phyloP scores from a whole-genome alignment of 768 basidiomycete genomes.

The Hemileccinum impolitum region DNA sequence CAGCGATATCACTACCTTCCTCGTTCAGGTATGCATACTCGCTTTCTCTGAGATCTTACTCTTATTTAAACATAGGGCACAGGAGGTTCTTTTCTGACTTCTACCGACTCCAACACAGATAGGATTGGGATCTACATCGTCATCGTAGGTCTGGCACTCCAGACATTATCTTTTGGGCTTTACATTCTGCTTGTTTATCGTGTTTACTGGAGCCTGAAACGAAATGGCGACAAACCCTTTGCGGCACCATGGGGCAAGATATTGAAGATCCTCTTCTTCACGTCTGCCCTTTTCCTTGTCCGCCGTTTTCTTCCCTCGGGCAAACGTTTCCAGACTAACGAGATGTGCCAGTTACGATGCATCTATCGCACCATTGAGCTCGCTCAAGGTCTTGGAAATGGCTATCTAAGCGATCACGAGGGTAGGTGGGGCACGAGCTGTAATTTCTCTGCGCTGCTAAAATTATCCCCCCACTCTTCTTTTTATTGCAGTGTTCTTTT shows the following conservation, averaged over 20 bases:
- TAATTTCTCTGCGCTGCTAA: neutral
- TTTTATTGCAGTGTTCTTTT: slow-evolving; percentile 24
- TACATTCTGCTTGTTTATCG: slow-evolving; percentile 16
- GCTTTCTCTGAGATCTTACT: neutral
- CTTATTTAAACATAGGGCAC: slow-evolving; percentile 9
- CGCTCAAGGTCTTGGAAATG: slow-evolving; percentile 13
- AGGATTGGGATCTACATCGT: slow-evolving; percentile 19
- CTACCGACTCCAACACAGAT: neutral
- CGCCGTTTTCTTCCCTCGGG: neutral
- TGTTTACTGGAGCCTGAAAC: slow-evolving; percentile 13
- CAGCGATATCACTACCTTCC: slow-evolving; percentile 26
- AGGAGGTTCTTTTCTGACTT: slow-evolving; percentile 21
- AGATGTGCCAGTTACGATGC: slow-evolving; percentile 21
- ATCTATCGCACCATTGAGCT: slow-evolving; percentile 29
- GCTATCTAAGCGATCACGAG: slow-evolving; percentile 24
- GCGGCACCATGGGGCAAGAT: slow-evolving; percentile 18
- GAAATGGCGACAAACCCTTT: slow-evolving; percentile 1
- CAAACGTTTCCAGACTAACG: neutral
- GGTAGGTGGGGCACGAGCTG: slow-evolving; percentile 3
- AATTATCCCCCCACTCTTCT: too few species aligned
- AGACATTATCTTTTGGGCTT: slow-evolving; percentile 23
- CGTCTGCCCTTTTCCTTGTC: slow-evolving; percentile 26
- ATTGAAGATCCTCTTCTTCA: slow-evolving; percentile 22
- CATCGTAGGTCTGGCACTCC: slow-evolving; percentile 25
- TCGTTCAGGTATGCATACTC: slow-evolving; percentile 22